These are phyloP conservation scores for Aspergillus sp. DNA, from an alignment of 2,329 filamentous ascomycete species.

Conservation along the genomic window DNA sequence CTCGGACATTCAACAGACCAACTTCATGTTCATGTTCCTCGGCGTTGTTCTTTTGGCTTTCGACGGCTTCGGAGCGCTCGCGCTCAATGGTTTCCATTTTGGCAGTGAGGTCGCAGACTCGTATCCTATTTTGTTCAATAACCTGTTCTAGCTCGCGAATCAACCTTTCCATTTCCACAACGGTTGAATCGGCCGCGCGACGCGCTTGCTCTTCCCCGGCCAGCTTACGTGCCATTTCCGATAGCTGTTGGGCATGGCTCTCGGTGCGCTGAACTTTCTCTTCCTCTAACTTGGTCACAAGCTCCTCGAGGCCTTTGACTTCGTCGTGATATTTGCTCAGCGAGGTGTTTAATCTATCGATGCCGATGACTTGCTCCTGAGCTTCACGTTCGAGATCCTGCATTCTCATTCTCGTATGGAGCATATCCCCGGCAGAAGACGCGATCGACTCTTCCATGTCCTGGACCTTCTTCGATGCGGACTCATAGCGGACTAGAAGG, in stretches of 20 bases:
- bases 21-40: slow-evolving; percentile 35
- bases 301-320: slow-evolving; percentile 41
- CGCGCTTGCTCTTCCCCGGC: slow-evolving; percentile 33
- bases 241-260: slow-evolving; percentile 30
- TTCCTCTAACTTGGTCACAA: slow-evolving; percentile 43
- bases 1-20: slow-evolving; percentile 42
- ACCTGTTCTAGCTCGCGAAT: slow-evolving; percentile 39
- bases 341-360: slow-evolving; percentile 42
- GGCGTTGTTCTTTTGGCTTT: slow-evolving; percentile 23
- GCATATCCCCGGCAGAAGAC: slow-evolving; percentile 46
- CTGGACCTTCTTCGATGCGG: slow-evolving; percentile 35
- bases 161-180: slow-evolving; percentile 33
- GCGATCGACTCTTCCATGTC: slow-evolving; percentile 41
- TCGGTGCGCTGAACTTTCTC: slow-evolving; percentile 33
- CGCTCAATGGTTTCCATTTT: slow-evolving; percentile 35
- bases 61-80: slow-evolving; percentile 26
- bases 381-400: slow-evolving; percentile 43
- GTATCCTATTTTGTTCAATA: slow-evolving; percentile 35
- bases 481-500: slow-evolving; percentile 39
- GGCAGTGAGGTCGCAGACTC: slow-evolving; percentile 34
- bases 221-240: slow-evolving; percentile 36
- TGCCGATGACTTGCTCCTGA: slow-evolving; percentile 41
- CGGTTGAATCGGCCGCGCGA: slow-evolving; percentile 34
- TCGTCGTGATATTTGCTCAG: slow-evolving; percentile 47
- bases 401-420: slow-evolving; percentile 44